Base-by-base conservation (phyloP, 2,329 filamentous ascomycete genomes). In the Nothopassalora personata region DNA sequence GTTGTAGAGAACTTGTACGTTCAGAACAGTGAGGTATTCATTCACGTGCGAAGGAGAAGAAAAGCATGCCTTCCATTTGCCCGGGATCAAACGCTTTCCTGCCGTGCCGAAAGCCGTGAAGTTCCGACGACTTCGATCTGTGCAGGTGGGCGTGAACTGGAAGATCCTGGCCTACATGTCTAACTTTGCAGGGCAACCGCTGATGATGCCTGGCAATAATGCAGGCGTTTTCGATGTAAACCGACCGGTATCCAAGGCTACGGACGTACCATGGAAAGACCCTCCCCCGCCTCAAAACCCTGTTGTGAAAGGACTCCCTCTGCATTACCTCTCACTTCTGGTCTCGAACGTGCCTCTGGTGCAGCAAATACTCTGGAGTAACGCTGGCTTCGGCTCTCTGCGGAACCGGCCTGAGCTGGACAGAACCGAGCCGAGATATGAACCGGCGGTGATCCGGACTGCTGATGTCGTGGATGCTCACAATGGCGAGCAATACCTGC, bases 321-420 rank as follows among this genome's bases (percentile, higher is more conserved):
- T 95, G 51, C 79, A 83, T 30, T 77, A 86, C 36, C 36, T 43
- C 5, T 43, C 36, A 13, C 36, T 5, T 13, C 15, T 43, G 36
- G 74, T 91, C 47, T 77, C 83, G 1, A 83, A 81, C 28, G 75
- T 86, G n/a, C 75, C 77, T 10, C 57, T 64, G 18, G 54, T 93
- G 11, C 86, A 89, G 61, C 82, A 80, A 57, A 74, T 83, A 50
- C 80, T 92, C 62, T 95, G 87, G 86, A 77, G 76, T 53, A 91
- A 91, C 76, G 86, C 88, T 23, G 86, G 85, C 43, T 89, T 90
- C 68, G 76, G 74, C 53, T 73, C 75, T 7, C 75, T 90, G 47
- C 82, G 83, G 51, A 75, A 81, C 36, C 79, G 86, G 58, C 76
- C 77, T 27, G 72, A 79, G 23, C 75, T 90, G 43, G 76, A 83